These are phyloP conservation scores for Galium porrigens DNA, from an alignment of 305 asterid species.

Conservation along the genomic window DNA sequence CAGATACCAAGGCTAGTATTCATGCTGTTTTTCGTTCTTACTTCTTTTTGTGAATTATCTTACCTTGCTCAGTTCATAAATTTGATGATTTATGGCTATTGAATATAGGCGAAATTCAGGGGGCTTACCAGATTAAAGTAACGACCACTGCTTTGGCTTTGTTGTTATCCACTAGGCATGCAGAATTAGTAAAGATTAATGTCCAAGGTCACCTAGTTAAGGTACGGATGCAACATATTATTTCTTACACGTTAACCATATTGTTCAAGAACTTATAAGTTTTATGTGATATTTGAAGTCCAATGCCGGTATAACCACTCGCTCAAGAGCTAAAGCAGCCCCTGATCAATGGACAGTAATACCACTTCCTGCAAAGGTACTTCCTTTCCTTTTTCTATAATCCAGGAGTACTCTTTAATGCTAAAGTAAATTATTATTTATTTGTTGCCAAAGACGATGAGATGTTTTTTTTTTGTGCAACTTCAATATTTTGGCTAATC, in stretches of 20 bases:
- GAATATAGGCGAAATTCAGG: slow-evolving; percentile 69
- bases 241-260: background rate
- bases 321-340: slow-evolving; percentile 65
- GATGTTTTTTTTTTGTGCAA: background rate
- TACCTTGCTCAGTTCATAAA: background rate
- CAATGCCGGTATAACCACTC: slow-evolving; percentile 68
- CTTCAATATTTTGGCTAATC: background rate
- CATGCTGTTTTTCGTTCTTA: slow-evolving; percentile 10
- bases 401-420: background rate
- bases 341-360: slow-evolving; percentile 76
- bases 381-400: background rate
- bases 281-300: slow-evolving; percentile 33
- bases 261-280: slow-evolving; percentile 15
- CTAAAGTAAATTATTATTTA: background rate
- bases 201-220: slow-evolving; percentile 67
- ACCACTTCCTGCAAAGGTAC: slow-evolving; percentile 79
- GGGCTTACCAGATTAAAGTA: slow-evolving; percentile 88
- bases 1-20: slow-evolving; percentile 66
- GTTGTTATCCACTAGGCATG: slow-evolving; percentile 63
- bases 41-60: background rate
- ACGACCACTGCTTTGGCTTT: slow-evolving; percentile 79
- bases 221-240: slow-evolving; percentile 29
- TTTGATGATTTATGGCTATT: slow-evolving; percentile 8
- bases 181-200: slow-evolving; percentile 44
- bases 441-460: background rate